Conservation (phyloP, 2,329 filamentous ascomycete genomes). For the Spiromastix sp. region DNA sequence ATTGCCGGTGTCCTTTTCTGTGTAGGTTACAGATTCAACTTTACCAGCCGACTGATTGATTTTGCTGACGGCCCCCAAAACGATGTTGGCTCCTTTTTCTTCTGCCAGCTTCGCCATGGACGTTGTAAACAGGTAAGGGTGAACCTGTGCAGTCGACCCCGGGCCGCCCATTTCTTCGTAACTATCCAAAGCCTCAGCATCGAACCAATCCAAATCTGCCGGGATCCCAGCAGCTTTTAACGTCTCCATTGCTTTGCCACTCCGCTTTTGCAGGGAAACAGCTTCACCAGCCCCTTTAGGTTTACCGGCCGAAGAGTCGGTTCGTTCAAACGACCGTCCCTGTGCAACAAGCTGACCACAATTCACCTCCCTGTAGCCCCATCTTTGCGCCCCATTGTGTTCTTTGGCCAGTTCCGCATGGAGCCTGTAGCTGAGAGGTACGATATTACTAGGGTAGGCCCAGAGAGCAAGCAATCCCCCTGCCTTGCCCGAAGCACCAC, state of each 20-base stretch:
- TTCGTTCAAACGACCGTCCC: constrained; percentile 29
- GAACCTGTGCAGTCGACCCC: constrained; percentile 80
- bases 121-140: constrained; percentile 83
- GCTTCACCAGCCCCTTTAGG: constrained; percentile 22
- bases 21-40: constrained; percentile 56
- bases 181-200: constrained; percentile 50
- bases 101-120: constrained; percentile 67
- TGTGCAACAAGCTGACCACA: constrained; percentile 57
- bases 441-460: constrained; percentile 79
- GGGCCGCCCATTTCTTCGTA: constrained; percentile 80
- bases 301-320: constrained; percentile 13
- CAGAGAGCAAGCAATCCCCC: constrained; percentile 82
- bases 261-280: constrained; percentile 48
- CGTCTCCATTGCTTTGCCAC: constrained; percentile 39
- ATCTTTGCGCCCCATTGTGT: constrained; percentile 64
- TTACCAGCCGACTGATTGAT: constrained; percentile 47
- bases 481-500: constrained; percentile 90
- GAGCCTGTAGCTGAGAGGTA: constrained; percentile 73
- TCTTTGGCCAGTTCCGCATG: constrained; percentile 78
- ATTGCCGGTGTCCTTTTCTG: constrained; percentile 39
- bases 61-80: constrained; percentile 56
- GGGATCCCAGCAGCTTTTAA: constrained; percentile 56
- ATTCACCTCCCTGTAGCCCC: constrained; percentile 75
- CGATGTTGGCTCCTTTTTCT: constrained; percentile 57
- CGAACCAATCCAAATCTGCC: constrained; percentile 74